phyloP scores from a whole-genome alignment of 805 yeast genomes.

The Ogataea nitratoaversa region DNA sequence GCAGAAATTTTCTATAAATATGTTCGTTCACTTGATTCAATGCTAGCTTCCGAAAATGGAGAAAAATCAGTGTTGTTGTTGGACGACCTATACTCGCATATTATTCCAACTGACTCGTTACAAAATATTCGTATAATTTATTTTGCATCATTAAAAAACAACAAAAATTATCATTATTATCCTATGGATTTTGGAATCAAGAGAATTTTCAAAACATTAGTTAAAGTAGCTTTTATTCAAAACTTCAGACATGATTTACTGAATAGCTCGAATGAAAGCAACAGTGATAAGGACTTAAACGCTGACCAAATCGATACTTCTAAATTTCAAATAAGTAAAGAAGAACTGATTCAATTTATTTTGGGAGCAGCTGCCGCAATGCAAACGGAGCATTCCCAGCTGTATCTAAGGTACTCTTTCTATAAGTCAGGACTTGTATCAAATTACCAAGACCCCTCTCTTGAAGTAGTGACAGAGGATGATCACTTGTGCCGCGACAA shows the following conservation, averaged over 20 bases:
- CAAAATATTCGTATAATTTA: conserved; percentile 28
- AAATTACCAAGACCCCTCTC: conserved; percentile 2
- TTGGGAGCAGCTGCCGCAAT: conserved; percentile 16
- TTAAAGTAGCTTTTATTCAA: conserved; percentile 20
- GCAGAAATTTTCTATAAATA: conserved; percentile 26
- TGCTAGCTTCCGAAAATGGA: conserved; percentile 7
- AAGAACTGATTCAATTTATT: conserved; percentile 22
- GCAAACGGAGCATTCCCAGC: conserved; percentile 11
- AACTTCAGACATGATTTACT: conserved; percentile 9
- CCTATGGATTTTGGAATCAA: conserved; percentile 33
- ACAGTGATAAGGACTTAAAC: neutral
- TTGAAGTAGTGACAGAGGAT: conserved; percentile 5
- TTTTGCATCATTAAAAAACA: conserved; percentile 20
- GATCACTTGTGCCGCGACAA: conserved; percentile 11
- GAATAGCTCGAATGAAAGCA: neutral
- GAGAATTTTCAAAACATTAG: conserved; percentile 30
- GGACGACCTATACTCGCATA: conserved; percentile 34
- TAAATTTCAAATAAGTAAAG: conserved; percentile 13
- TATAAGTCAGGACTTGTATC: conserved; percentile 19
- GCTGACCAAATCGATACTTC: neutral
- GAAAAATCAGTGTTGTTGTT: conserved; percentile 27
- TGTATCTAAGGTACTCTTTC: conserved; percentile 18
- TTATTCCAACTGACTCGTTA: conserved; percentile 29
- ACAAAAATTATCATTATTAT: conserved; percentile 16
- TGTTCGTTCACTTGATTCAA: conserved; percentile 16